A percentile compares a stretch with the other conserved stretches of the same genome.
These are phyloP conservation scores for Vaucheria bursata DNA, from an alignment of 352 stramenopile species.

Conservation along the genomic window DNA sequence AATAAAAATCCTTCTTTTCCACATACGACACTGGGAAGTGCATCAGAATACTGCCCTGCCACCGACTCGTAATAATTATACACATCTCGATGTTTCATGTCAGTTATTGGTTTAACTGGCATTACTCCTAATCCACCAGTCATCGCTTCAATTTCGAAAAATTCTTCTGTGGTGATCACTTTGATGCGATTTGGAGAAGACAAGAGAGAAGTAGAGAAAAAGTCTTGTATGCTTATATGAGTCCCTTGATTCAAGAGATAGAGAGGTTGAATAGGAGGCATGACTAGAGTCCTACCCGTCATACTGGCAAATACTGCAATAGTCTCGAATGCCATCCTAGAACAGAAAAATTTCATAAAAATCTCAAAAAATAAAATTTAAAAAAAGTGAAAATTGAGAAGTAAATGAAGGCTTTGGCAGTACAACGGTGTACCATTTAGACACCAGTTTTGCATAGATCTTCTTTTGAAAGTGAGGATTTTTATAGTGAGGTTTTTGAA, in stretches of 20 bases:
- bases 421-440: too few species aligned
- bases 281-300: constrained; percentile 65
- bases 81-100: background rate
- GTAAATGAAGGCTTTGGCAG: background rate
- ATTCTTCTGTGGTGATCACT: constrained; percentile 67
- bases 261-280: constrained; percentile 60
- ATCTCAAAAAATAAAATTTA: background rate
- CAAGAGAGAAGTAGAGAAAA: constrained; percentile 60
- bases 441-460: too few species aligned
- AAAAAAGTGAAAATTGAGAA: background rate
- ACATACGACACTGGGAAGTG: background rate
- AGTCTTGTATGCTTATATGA: constrained; percentile 52
- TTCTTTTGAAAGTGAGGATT: background rate
- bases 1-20: background rate
- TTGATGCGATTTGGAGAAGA: constrained; percentile 43
- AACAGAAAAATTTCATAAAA: too few species aligned
- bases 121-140: constrained; percentile 26
- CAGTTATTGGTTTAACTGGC: background rate
- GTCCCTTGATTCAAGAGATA: constrained; percentile 56
- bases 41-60: background rate
- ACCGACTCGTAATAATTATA: background rate
- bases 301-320: constrained; percentile 61
- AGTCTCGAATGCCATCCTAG: constrained; percentile 67
- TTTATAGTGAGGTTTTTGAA: background rate
- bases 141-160: constrained; percentile 58